A percentile compares a stretch with the other conserved stretches of the same genome.
Conservation (phyloP, 2,329 filamentous ascomycete species). For the Talaromyces sp. region DNA sequence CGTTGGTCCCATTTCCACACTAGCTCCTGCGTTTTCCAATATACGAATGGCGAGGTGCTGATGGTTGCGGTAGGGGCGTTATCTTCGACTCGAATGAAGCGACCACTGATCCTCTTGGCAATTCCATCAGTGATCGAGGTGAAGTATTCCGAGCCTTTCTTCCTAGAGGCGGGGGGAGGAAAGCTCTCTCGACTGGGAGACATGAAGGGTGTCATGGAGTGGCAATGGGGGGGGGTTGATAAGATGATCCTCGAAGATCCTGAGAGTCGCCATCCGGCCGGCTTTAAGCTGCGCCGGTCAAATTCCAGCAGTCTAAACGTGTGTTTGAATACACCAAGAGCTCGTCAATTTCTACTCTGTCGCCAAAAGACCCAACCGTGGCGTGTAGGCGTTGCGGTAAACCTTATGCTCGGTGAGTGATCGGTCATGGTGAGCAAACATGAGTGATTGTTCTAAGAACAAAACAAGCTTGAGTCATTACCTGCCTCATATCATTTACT, state of each 20-base stretch:
- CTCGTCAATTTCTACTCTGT: not conserved
- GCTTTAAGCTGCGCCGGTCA: not conserved
- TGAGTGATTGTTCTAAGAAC: not conserved
- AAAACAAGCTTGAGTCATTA: not conserved
- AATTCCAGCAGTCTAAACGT: not conserved
- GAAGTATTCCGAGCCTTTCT: not conserved
- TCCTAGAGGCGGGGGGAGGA: not conserved
- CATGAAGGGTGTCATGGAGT: not conserved
- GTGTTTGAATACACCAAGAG: not conserved
- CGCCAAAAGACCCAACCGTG: not conserved
- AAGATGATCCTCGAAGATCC: not conserved
- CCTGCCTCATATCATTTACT: not conserved
- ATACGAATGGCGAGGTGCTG: constrained; percentile 1
- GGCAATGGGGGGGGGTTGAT: not conserved
- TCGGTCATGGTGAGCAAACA: not conserved
- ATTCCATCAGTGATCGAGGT: not conserved
- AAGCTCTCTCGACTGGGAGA: not conserved
- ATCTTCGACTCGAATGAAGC: not conserved
- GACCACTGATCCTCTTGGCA: not conserved
- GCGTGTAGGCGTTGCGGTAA: not conserved
- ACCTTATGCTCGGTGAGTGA: not conserved
- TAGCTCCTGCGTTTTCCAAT: constrained; percentile 2
- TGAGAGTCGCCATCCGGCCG: not conserved
- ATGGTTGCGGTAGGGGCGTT: not conserved
- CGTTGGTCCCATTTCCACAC: constrained; percentile 3